Conservation (phyloP, 768 basidiomycete genomes). For the Serpula lacrymans region DNA sequence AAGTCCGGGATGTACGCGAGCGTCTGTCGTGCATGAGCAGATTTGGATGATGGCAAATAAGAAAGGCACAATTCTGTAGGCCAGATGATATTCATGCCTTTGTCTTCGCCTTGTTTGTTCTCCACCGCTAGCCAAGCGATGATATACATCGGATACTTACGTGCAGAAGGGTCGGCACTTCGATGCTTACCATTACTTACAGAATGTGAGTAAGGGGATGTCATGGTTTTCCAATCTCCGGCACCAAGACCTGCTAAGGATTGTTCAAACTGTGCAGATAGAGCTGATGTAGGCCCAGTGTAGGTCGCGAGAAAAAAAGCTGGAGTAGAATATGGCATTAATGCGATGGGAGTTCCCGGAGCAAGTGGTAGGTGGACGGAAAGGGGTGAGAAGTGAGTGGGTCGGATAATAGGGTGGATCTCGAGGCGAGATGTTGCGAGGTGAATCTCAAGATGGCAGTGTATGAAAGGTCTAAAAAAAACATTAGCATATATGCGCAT, state of each 20-base stretch:
- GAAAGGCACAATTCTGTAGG: constrained; percentile 57
- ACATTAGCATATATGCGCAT: constrained; percentile 12
- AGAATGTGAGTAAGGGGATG: neutral
- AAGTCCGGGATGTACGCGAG: constrained; percentile 61
- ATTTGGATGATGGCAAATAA: constrained; percentile 35
- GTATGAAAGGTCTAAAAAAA: constrained; percentile 51
- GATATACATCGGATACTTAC: constrained; percentile 38
- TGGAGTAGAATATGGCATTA: constrained; percentile 69
- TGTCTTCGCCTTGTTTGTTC: constrained; percentile 78
- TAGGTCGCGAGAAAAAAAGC: constrained; percentile 75
- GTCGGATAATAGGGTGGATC: constrained; percentile 58
- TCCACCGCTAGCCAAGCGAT: constrained; percentile 75
- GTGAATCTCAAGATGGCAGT: constrained; percentile 58
- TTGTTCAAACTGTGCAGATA: constrained; percentile 60
- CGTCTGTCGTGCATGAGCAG: constrained; percentile 35
- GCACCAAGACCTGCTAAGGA: constrained; percentile 63
- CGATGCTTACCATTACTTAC: constrained; percentile 14
- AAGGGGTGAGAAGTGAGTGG: constrained; percentile 59
- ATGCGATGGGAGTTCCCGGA: constrained; percentile 62
- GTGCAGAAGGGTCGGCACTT: constrained; percentile 11
- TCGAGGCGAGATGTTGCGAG: constrained; percentile 47
- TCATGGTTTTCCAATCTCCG: constrained; percentile 41
- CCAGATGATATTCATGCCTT: constrained; percentile 73
- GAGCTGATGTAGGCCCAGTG: constrained; percentile 58
- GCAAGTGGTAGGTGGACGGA: constrained; percentile 36